A percentile compares a stretch with the other conserved stretches of the same genome.
Evolutionary conservation across 2,329 filamentous ascomycete genomes (phyloP).

Genomic region (Epichloe gansuensis): DNA sequence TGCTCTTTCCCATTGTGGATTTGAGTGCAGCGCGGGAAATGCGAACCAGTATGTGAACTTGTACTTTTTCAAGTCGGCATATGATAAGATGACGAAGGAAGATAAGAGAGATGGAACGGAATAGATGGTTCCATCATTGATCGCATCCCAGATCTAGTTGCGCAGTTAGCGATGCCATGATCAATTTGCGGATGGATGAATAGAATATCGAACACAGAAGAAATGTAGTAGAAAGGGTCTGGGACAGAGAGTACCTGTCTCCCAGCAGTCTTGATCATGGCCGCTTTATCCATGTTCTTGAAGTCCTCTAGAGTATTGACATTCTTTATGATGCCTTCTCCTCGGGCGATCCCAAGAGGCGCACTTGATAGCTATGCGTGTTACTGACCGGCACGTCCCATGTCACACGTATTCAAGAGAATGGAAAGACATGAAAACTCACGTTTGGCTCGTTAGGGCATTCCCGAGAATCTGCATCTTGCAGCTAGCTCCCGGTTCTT

Average conservation of each 20-base stretch:
- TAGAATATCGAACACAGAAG: background rate
- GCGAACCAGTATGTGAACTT: slow-evolving; percentile 97
- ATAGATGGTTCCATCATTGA: slow-evolving; percentile 92
- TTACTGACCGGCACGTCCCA: background rate
- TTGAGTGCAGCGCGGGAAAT: slow-evolving; percentile 84
- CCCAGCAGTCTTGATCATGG: slow-evolving; percentile 66
- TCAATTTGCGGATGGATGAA: background rate
- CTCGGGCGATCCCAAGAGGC: slow-evolving; percentile 60
- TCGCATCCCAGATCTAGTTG: slow-evolving; percentile 83
- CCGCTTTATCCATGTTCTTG: slow-evolving; percentile 65
- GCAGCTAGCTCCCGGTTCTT: slow-evolving; percentile 62
- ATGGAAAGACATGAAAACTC: slow-evolving; percentile 23
- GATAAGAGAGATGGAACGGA: slow-evolving; percentile 83
- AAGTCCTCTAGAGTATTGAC: slow-evolving; percentile 94
- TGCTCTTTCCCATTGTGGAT: slow-evolving; percentile 63
- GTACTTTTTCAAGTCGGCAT: slow-evolving; percentile 94
- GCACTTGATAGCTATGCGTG: slow-evolving; percentile 31
- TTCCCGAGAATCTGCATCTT: slow-evolving; percentile 84
- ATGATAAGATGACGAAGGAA: slow-evolving; percentile 81
- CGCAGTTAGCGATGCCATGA: background rate
- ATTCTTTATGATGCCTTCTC: slow-evolving; percentile 90
- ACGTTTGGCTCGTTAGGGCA: slow-evolving; percentile 75
- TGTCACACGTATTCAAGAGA: background rate
- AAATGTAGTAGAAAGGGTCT: background rate
- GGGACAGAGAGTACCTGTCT: slow-evolving; percentile 46